These are phyloP conservation scores for Candida frijolesensis DNA, from an alignment of 1,139 yeast species.

Conservation along the genomic window DNA sequence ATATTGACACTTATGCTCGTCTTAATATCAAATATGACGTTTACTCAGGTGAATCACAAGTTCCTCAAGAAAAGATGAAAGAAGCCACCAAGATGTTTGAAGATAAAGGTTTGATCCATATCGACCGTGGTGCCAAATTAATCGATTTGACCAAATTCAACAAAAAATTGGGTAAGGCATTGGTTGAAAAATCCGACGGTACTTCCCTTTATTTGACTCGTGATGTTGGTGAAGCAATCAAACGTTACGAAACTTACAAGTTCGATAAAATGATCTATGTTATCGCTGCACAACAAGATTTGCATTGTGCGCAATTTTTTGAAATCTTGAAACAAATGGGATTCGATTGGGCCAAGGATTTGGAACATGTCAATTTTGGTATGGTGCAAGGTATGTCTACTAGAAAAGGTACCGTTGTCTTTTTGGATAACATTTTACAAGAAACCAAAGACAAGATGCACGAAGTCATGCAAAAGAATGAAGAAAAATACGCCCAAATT, in stretches of 20 bases:
- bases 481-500: conserved; percentile 88
- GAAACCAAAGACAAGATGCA: conserved; percentile 96
- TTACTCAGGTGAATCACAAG: conserved; percentile 97
- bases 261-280: conserved; percentile 97
- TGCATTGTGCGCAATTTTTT: conserved; percentile 91
- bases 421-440: conserved; percentile 89
- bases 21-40: conserved; percentile 84
- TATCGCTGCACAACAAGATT: conserved; percentile 94
- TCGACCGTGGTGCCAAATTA: conserved; percentile 88
- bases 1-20: conserved; percentile 87
- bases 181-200: conserved; percentile 95
- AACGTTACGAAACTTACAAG: conserved; percentile 79
- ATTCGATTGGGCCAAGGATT: conserved; percentile 78
- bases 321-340: conserved; percentile 94
- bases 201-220: conserved; percentile 93
- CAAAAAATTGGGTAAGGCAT: conserved; percentile 92
- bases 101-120: conserved; percentile 73
- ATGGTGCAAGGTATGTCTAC: conserved; percentile 99
- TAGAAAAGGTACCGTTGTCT: conserved; percentile 97
- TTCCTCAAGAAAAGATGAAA: conserved; percentile 71
- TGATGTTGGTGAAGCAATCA: conserved; percentile 96
- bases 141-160: conserved; percentile 85
- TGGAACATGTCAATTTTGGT: conserved; percentile 91
- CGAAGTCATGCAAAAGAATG: conserved; percentile 94
- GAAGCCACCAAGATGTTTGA: conserved; percentile 63